These are phyloP conservation scores for Cercophora newfieldiana DNA, from an alignment of 495 filamentous ascomycete species.

Conservation along the genomic window DNA sequence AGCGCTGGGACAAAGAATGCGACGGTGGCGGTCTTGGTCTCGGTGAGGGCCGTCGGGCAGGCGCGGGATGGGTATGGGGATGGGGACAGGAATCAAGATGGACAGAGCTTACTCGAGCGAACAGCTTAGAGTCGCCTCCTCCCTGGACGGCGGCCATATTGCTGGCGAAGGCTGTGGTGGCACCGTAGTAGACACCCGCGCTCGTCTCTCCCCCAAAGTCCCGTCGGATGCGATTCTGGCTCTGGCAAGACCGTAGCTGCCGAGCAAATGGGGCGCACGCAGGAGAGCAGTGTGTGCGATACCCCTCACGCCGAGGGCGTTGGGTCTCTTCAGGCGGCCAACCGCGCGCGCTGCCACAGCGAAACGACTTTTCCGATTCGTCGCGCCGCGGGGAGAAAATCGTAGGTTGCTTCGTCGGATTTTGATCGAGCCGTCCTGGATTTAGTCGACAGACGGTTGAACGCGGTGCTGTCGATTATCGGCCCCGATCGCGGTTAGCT, in stretches of 20 bases:
- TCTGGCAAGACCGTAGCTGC: not conserved
- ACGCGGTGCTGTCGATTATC: not conserved
- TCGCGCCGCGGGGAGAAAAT: not conserved
- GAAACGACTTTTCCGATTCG: not conserved
- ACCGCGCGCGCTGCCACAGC: not conserved
- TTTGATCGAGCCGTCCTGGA: not conserved
- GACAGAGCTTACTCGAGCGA: slow-evolving; percentile 90
- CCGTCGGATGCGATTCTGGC: not conserved
- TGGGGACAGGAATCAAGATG: slow-evolving; percentile 16
- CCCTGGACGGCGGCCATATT: slow-evolving; percentile 69
- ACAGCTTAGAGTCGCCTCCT: slow-evolving; percentile 97
- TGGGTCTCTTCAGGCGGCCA: not conserved
- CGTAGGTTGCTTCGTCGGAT: not conserved
- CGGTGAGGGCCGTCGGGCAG: too few relatives aligned
- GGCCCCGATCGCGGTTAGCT: not conserved
- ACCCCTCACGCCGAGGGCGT: slow-evolving; percentile 24
- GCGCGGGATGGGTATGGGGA: not conserved
- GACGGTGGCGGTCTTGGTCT: not conserved
- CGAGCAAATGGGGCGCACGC: slow-evolving; percentile 2
- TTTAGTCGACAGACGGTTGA: not conserved
- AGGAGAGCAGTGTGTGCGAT: slow-evolving; percentile 4
- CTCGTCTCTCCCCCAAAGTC: slow-evolving; percentile 2
- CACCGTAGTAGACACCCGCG: not conserved
- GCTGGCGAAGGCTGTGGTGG: slow-evolving; percentile 15
- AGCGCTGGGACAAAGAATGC: not conserved